Evolutionary conservation across 441 rosid genomes (phyloP).

Genomic region (Rhodomyrtus psidioides): DNA sequence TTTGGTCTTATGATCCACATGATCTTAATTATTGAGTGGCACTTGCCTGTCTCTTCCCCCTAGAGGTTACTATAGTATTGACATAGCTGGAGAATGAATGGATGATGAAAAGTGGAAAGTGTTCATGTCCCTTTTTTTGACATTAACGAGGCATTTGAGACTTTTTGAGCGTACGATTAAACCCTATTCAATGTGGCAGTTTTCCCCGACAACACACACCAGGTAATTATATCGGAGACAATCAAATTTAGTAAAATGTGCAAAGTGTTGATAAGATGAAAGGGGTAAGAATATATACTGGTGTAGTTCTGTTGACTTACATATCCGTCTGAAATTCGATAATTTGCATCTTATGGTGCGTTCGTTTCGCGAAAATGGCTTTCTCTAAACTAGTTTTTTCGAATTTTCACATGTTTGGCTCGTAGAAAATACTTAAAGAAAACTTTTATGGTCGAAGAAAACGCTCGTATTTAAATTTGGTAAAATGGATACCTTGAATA

Average conservation of each 20-base stretch:
- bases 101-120: background rate
- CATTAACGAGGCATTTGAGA: background rate
- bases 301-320: background rate
- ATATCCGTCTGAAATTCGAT: background rate
- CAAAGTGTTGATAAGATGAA: background rate
- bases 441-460: background rate
- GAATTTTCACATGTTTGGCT: fast-evolving
- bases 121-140: background rate
- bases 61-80: background rate
- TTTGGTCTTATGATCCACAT: background rate
- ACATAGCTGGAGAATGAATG: background rate
- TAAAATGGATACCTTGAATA: background rate
- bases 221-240: background rate
- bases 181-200: background rate
- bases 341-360: background rate
- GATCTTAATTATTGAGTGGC: background rate
- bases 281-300: background rate
- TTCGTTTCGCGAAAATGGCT: background rate
- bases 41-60: background rate
- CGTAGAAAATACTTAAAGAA: background rate
- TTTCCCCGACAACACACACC: background rate
- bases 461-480: background rate
- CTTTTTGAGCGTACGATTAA: background rate
- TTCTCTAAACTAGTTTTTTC: background rate
- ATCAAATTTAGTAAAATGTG: background rate